phyloP scores from a whole-genome alignment of 2,329 filamentous ascomycete species.

The Colletotrichum cereale region DNA sequence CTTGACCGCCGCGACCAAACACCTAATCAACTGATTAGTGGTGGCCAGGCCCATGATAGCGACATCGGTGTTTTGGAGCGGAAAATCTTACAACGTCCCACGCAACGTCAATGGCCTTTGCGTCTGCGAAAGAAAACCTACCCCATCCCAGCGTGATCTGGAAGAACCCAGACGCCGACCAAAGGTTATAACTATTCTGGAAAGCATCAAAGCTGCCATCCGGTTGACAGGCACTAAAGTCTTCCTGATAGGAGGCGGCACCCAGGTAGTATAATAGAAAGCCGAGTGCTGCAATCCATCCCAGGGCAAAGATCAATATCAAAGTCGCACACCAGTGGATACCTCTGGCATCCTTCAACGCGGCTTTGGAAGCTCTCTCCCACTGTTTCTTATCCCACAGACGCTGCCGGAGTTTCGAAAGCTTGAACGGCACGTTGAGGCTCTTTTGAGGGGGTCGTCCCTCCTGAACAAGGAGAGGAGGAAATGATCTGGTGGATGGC shows the following conservation, averaged over 20 bases:
- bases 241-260: no score
- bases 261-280: not conserved
- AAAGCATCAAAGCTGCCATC: slow-evolving; percentile 38
- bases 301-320: not conserved
- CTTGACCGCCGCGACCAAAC: slow-evolving; percentile 47
- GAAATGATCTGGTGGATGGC: slow-evolving; percentile 5
- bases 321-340: not conserved
- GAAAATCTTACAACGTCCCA: slow-evolving; percentile 46
- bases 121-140: slow-evolving; percentile 43
- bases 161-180: slow-evolving; percentile 42
- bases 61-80: no score
- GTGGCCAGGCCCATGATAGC: no score
- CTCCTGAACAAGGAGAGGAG: slow-evolving; percentile 21
- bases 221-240: slow-evolving; percentile 30
- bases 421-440: not conserved
- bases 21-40: slow-evolving; percentile 40
- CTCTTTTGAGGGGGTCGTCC: not conserved
- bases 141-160: slow-evolving; percentile 42
- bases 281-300: not conserved
- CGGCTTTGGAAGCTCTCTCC: slow-evolving; percentile 4
- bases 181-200: slow-evolving; percentile 31
- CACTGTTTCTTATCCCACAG: slow-evolving; percentile 21
- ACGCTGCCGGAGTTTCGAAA: not conserved
- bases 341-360: not conserved
- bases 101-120: slow-evolving; percentile 46